Evolutionary conservation across 352 stramenopile species (phyloP).

Genomic region (Phytophthora idaei): DNA sequence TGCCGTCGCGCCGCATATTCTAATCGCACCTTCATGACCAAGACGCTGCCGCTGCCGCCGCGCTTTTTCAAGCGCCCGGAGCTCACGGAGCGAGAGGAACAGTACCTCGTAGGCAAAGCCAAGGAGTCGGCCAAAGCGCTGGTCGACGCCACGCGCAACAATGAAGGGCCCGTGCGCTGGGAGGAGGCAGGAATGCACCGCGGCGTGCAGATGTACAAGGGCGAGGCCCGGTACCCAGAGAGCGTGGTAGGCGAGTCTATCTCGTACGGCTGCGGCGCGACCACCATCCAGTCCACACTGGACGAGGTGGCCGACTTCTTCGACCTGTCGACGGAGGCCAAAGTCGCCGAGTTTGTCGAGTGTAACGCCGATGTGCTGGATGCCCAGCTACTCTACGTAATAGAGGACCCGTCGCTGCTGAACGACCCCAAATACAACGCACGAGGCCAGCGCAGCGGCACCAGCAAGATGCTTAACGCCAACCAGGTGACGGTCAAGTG

Average conservation of each 20-base stretch:
- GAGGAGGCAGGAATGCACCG: constrained; percentile 56
- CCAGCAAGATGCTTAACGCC: constrained; percentile 43
- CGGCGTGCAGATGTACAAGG: constrained; percentile 76
- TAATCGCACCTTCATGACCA: constrained; percentile 41
- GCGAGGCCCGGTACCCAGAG: constrained; percentile 53
- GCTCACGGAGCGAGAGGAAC: constrained; percentile 54
- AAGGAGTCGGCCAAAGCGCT: constrained; percentile 65
- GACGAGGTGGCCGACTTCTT: constrained; percentile 76
- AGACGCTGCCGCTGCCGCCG: constrained; percentile 50
- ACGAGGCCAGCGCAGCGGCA: constrained; percentile 13
- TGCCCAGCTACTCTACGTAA: constrained; percentile 62
- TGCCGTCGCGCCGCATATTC: constrained; percentile 23
- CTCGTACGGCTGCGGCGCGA: constrained; percentile 66
- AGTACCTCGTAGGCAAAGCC: constrained; percentile 66
- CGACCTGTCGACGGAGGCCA: constrained; percentile 58
- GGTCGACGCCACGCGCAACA: constrained; percentile 62
- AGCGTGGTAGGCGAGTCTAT: constrained; percentile 47
- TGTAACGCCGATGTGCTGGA: constrained; percentile 60
- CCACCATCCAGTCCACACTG: constrained; percentile 62
- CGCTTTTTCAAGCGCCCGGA: constrained; percentile 64
- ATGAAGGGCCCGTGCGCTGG: constrained; percentile 64
- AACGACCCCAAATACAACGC: constrained; percentile 37
- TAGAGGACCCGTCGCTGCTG: constrained; percentile 41
- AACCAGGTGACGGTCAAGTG: constrained; percentile 80
- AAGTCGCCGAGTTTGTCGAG: constrained; percentile 52